Percentiles rank a stretch among this genome's conserved stretches.
Conservation (phyloP, 192 early-diverging fungal genomes). For the Chytriomyces sp. region DNA sequence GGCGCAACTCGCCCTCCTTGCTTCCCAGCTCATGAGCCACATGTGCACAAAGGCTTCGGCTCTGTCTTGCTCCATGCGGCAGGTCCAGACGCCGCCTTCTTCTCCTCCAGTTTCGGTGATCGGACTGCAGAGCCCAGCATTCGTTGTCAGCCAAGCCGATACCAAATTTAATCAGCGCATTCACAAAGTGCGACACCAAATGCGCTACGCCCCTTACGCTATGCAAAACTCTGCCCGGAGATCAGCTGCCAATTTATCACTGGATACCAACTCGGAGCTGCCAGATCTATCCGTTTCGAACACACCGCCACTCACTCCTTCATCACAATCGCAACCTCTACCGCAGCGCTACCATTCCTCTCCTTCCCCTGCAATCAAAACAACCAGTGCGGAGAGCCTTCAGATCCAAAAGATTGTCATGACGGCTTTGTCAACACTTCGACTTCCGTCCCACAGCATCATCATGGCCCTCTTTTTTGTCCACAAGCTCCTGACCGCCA, state of each 20-base stretch:
- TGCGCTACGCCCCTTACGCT: not conserved
- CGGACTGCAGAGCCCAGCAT: not conserved
- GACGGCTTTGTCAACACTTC: slow-evolving; percentile 12
- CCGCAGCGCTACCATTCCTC: not conserved
- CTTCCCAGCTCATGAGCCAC: not conserved
- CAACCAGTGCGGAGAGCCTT: not conserved
- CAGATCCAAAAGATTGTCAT: slow-evolving; percentile 21
- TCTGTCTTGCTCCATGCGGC: not conserved
- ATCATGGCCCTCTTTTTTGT: slow-evolving; percentile 19
- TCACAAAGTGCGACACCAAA: not conserved
- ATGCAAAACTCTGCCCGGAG: not conserved
- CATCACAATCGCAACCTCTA: not conserved
- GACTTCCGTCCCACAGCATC: slow-evolving; percentile 16
- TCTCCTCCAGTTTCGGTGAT: not conserved
- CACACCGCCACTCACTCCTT: not conserved
- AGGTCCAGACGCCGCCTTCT: not conserved
- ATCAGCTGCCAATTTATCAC: too few species aligned
- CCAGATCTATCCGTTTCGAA: too few species aligned
- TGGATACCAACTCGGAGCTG: too few species aligned
- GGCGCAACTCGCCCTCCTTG: not conserved
- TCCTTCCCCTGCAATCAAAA: not conserved
- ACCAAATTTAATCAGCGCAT: not conserved
- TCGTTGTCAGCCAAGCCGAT: not conserved
- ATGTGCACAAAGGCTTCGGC: not conserved
- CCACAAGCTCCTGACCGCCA: not conserved